Evolutionary conservation across 768 basidiomycete genomes (phyloP), one percentile per base, ranked within the genome.

Genomic region (Suillus sp.): DNA sequence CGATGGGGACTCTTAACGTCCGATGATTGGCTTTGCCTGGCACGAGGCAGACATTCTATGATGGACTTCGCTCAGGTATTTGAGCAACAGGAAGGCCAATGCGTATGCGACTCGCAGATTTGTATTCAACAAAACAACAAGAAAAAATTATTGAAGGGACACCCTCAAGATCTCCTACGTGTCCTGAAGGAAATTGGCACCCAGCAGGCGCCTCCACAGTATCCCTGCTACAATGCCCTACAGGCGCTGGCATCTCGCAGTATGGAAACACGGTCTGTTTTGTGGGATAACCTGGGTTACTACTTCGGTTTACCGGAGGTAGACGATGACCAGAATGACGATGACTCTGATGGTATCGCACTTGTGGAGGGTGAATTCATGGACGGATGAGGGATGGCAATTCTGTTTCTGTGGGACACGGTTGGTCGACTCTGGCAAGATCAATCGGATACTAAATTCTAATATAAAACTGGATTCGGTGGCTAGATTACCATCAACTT

Each of bases 41-140:
- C 38, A 27, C 56, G 56, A 57, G 56, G 56, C 38, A 27, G 38
- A 25, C 56, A 57, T 57, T 57, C 18, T 40, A 27, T 57, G 40
- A 57, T 22, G 25, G 56, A 57, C 10, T 57, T 57, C 5, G 56
- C 40, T 57, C 56, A 11, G 2, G 20, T 11, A 40, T 27, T 57
- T 3, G 56, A 57, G 38, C 25, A 27, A 25, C 38, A 57, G 18
- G 37, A 14, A 18, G 35, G 16, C 9, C 35, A 37, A 18, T 56
- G 55, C 30, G 4, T 27, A 6, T 56, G 55, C 22, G 35, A 38
- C 35, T 25, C 22, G 22, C 35, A 38, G 22, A 16, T 18, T 37
- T 57, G 56, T 40, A 27, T 57, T 25, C 56, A 57, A 27, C 25
- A 20, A 13, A 11, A 11, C 10, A 13, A 27, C 56, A 57, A 27